A percentile compares a stretch with the other conserved stretches of the same genome.
Evolutionary conservation across 1,284 basidiomycete species (phyloP).

Genomic region (Moniliella sp.): DNA sequence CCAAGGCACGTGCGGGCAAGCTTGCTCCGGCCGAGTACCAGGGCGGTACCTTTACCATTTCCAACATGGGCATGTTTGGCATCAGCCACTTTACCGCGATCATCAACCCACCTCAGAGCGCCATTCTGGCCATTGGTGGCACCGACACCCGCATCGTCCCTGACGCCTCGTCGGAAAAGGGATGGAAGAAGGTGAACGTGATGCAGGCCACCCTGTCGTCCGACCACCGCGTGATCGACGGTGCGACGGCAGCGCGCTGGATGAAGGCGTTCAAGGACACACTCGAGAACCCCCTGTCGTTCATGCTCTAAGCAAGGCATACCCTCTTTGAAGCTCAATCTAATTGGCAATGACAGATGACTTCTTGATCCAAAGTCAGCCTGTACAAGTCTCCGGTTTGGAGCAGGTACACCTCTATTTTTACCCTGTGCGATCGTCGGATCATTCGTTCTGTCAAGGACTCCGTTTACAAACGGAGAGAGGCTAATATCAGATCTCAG

Average conservation of each 20-base stretch:
- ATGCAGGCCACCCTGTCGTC: conserved; percentile 92
- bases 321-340: no score
- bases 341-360: no score
- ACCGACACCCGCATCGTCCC: conserved; percentile 67
- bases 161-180: no score
- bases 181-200: conserved; percentile 44
- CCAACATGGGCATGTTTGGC: conserved; percentile 96
- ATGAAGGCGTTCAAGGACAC: conserved; percentile 84
- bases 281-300: conserved; percentile 89
- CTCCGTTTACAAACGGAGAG: no score
- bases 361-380: no score
- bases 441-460: no score
- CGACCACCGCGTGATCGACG: conserved; percentile 54
- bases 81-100: conserved; percentile 82
- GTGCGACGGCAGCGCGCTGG: conserved; percentile 40
- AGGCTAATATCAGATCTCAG: no score
- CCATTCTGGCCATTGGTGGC: conserved; percentile 81
- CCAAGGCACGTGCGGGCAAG: conserved; percentile 88
- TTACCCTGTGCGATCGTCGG: no score
- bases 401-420: no score
- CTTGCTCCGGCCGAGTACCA: conserved; percentile 81
- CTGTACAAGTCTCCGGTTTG: no score
- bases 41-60: conserved; percentile 96
- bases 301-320: no score
- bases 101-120: conserved; percentile 94